phyloP scores from a whole-genome alignment of 2,329 filamentous ascomycete species.

The Pleomassaria siparia region DNA sequence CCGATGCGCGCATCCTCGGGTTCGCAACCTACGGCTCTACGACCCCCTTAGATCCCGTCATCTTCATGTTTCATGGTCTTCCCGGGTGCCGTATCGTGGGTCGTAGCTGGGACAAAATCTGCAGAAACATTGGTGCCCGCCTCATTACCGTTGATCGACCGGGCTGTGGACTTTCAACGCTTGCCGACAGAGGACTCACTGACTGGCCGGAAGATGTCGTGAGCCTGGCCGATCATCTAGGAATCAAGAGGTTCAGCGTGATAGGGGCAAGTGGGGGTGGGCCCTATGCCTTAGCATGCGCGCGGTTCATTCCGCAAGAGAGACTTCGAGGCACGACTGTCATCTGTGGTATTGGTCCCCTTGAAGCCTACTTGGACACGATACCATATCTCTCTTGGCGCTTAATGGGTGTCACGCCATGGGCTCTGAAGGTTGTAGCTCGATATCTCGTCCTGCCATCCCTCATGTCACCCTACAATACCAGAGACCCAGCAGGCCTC shows the following conservation, averaged over 20 bases:
- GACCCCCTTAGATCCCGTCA: conserved; percentile 13
- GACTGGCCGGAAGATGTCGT: conserved; percentile 17
- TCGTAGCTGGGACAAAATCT: conserved; percentile 16
- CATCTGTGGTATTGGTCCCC: conserved; percentile 20
- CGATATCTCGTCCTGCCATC: conserved; percentile 18
- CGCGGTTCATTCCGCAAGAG: conserved; percentile 16
- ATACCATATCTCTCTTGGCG: conserved; percentile 15
- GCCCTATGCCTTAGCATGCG: conserved; percentile 18
- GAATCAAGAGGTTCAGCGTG: conserved; percentile 12
- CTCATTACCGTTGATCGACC: conserved; percentile 19
- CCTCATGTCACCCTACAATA: conserved; percentile 16
- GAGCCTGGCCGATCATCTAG: conserved; percentile 13
- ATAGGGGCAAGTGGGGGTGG: conserved; percentile 17
- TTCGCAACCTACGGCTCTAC: conserved; percentile 17
- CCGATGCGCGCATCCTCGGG: conserved; percentile 13
- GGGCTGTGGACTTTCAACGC: conserved; percentile 16
- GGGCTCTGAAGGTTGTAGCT: conserved; percentile 10
- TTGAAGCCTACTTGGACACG: conserved; percentile 16
- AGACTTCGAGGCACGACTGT: conserved; percentile 15
- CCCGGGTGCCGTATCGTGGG: conserved; percentile 14
- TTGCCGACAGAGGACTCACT: conserved; percentile 7
- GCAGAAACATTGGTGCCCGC: conserved; percentile 14
- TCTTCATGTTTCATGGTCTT: conserved; percentile 20
- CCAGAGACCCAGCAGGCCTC: conserved; percentile 16
- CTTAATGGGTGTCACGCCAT: conserved; percentile 12